These are phyloP conservation scores for Eucalyptus pumila DNA, from an alignment of 345 rosid genomes.

Conservation along the genomic window DNA sequence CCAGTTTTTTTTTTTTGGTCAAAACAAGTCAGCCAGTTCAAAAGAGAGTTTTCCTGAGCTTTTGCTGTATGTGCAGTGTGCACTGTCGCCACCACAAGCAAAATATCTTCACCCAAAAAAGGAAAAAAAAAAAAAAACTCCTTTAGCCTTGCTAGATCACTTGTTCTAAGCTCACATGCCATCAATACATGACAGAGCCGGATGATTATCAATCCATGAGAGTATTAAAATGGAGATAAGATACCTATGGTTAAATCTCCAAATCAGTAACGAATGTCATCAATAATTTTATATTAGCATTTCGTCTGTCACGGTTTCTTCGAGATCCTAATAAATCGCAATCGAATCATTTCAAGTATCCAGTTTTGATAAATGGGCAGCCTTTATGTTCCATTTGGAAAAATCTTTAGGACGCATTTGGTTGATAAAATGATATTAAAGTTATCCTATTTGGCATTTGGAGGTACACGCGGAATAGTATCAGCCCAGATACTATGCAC, in stretches of 20 bases:
- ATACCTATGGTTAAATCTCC: neutral
- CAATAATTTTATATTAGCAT: neutral
- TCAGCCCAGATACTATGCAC: neutral
- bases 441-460: neutral
- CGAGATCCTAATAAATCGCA: fast-evolving
- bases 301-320: fast-evolving
- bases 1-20: too few species aligned
- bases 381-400: fast-evolving
- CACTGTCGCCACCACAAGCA: neutral
- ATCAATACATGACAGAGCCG: neutral
- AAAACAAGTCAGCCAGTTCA: neutral
- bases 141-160: neutral
- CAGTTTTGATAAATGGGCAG: neutral
- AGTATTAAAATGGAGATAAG: neutral
- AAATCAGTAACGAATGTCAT: neutral
- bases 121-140: neutral
- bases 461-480: neutral
- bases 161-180: neutral
- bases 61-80: neutral
- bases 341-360: fast-evolving
- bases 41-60: neutral
- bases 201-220: neutral
- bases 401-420: fast-evolving
- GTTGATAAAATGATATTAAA: fast-evolving
- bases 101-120: neutral